phyloP scores from a whole-genome alignment of 495 filamentous ascomycete genomes.

The Chaetomium cochliodes region DNA sequence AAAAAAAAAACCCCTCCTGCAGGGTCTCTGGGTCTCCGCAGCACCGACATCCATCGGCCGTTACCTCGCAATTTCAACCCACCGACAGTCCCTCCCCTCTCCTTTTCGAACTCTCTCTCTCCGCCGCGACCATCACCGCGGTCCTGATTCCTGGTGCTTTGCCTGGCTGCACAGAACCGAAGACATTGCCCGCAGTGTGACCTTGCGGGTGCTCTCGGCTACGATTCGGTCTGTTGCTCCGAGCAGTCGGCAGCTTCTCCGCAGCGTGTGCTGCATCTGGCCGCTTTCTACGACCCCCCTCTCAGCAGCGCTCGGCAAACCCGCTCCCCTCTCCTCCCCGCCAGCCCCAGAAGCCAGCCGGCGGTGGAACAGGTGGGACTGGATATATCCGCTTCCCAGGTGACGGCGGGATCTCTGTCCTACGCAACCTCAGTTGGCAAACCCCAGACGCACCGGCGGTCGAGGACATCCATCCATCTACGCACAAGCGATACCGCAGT shows the following conservation, averaged over 20 bases:
- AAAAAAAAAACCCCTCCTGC: neutral
- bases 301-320: neutral
- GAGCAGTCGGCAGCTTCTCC: conserved; percentile 10
- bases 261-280: conserved; percentile 24
- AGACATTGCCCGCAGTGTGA: conserved; percentile 33
- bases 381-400: conserved; percentile 30
- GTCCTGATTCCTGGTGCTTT: conserved; percentile 14
- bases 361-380: conserved; percentile 29
- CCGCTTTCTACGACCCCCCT: conserved; percentile 14
- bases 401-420: conserved; percentile 48
- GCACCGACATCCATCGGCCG: conserved; percentile 11
- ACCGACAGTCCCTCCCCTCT: neutral
- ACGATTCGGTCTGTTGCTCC: conserved; percentile 21
- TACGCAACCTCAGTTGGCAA: conserved; percentile 30
- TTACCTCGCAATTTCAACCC: conserved; percentile 14
- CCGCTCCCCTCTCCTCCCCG: conserved; percentile 1
- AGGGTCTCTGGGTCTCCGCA: neutral
- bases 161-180: conserved; percentile 32
- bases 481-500: conserved; percentile 18
- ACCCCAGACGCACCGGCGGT: conserved; percentile 20
- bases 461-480: conserved; percentile 18
- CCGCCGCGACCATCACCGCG: conserved; percentile 17
- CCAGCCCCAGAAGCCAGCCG: conserved; percentile 10
- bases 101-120: neutral
- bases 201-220: conserved; percentile 23